phyloP scores from a whole-genome alignment of 2,329 filamentous ascomycete species.

The Botrytis byssoidea region DNA sequence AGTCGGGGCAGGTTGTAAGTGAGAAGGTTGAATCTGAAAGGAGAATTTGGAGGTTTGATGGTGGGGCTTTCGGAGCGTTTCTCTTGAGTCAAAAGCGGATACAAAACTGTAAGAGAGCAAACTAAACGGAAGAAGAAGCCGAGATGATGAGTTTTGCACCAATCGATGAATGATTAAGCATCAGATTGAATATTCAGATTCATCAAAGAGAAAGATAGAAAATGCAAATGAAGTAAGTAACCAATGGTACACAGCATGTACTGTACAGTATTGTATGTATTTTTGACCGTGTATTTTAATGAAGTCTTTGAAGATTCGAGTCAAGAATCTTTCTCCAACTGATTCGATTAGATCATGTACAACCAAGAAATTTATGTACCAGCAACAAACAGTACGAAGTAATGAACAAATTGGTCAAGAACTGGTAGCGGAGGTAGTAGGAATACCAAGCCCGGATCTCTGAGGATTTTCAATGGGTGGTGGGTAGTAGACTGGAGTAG shows the following conservation, averaged over 20 bases:
- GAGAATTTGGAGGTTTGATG: slow-evolving; percentile 24
- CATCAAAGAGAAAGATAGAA: not conserved
- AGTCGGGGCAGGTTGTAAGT: slow-evolving; percentile 7
- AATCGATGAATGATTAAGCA: slow-evolving; percentile 6
- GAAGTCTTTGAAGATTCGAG: slow-evolving; percentile 1
- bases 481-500: not conserved
- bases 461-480: not conserved
- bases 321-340: not conserved
- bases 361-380: slow-evolving; percentile 3
- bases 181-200: not conserved
- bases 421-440: not conserved
- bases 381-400: not conserved
- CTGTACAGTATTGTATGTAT: not conserved
- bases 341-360: not conserved
- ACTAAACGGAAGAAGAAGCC: slow-evolving; percentile 17
- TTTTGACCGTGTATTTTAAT: not conserved
- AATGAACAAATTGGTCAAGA: not conserved
- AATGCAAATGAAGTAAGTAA: not conserved
- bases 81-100: slow-evolving; percentile 21
- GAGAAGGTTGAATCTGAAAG: slow-evolving; percentile 20
- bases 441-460: not conserved
- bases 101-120: not conserved
- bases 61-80: slow-evolving; percentile 24
- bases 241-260: not conserved
- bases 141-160: slow-evolving; percentile 13